Evolutionary conservation across 2,329 filamentous ascomycete species (phyloP), one percentile per base, ranked within the genome.

Genomic region (Diplocarpon rosae): DNA sequence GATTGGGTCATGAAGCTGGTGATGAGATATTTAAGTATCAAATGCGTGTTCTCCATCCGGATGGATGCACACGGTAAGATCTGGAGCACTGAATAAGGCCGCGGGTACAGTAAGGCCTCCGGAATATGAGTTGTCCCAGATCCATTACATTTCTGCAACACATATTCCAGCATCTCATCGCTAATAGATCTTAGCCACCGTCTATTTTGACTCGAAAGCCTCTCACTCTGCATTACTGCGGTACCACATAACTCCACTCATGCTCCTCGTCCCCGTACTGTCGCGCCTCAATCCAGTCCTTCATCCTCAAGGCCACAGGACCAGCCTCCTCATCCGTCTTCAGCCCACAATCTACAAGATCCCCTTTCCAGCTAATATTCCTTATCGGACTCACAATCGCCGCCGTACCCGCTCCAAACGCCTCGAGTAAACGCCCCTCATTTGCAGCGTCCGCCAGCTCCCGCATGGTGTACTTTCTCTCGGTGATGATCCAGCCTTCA

Each of bases 251-350:
- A 72, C 89, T 95, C 92, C 92, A 98, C 54, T 81, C 75, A 64
- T 95, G 87, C 63, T 86, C 77, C 66, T 90, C 84, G 53, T 95
- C 89, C 52, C 92, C 92, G 63, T 96, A 95, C 69, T 96, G 90
- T 56, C 93, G 89, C 24, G 70, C 82, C 70, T 94, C 89, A 51
- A 98, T 95, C 92, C 92, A 98, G 58, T 83, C 77, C 78, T 95
- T 94, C 82, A 98, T 89, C 65, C 76, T 77, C 58, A 78, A 68
- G 9, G 92, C 83, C 59, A 96, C 73, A 60, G 89, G 83, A 35
- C 92, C 92, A 10, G 87, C 88, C 70, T 98, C 90, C 65, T 93
- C 76, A 38, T 78, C 71, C 55, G 85, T 79, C 62, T 76, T 76
- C 54, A 98, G 68, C 3, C 89, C 90, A 63, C 92, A 95, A 59